Evolutionary conservation across 2,329 filamentous ascomycete species (phyloP), one percentile per base, ranked within the genome.

Genomic region (Thelonectria olida): DNA sequence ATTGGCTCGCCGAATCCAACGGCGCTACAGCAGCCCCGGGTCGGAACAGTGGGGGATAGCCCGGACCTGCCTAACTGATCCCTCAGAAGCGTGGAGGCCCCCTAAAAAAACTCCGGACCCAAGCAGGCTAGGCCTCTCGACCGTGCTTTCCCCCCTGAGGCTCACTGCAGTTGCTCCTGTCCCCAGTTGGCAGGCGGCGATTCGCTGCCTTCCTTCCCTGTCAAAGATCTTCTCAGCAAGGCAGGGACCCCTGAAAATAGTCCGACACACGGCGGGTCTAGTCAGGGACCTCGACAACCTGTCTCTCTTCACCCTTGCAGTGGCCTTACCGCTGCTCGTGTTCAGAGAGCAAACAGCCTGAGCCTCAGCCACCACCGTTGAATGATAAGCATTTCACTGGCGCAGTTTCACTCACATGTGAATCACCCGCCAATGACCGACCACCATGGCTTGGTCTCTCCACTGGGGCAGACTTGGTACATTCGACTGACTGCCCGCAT

Each of bases 1-100:
- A 58, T 58, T 58, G 56, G 56, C 42, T 49, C 9, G 12, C 19
- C 31, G 49, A n/a, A 41, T 41, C 4, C 38, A 39, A 48, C 31
- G 31, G 56, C 56, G 54, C 54, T 56, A 53, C 50, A 22, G 27
- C 20, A 17, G 17, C 17, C 17, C 45, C 50, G 10, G 52, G 15
- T 38, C 36, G 50, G 50, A 39, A 25, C 25, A 44, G 22, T 39
- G 34, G 34, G n/a, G 15, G 49, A n/a, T n/a, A n/a, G n/a, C n/a
- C n/a, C n/a, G 23, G 49, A n/a, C 28, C 38, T 22, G 5, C 34
- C 5, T 5, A 38, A 38, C 8, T 8, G 5, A 5, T 15, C 12
- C 20, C 19, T 44, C 4, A 10, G 20, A 44, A 44, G 19, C 9
- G 39, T 9, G 6, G 20, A n/a, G n/a, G n/a, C n/a, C n/a, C n/a